A percentile compares a stretch with the other conserved stretches of the same genome.
Conservation (phyloP, 1,139 yeast species). For the Pneumocystis oryctolagi region DNA sequence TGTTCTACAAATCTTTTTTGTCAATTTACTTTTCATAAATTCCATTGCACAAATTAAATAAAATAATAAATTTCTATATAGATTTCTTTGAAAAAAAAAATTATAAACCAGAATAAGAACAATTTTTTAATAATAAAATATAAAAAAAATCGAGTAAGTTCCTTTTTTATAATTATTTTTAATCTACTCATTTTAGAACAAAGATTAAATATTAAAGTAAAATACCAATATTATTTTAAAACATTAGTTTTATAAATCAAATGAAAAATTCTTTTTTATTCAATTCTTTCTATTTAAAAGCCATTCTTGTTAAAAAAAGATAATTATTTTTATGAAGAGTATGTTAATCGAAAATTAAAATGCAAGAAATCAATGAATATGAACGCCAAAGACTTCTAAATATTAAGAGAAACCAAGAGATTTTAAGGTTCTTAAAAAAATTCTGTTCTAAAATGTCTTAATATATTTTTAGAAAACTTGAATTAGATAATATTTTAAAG, state of each 20-base stretch:
- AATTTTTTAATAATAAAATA: too few species aligned
- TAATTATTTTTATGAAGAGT: neutral
- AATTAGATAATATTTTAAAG: slow-evolving; percentile 1
- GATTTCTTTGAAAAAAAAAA: neutral
- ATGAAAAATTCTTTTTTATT: neutral
- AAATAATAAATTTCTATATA: neutral
- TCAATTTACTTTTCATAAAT: neutral
- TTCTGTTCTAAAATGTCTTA: slow-evolving; percentile 14
- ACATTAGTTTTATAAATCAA: neutral
- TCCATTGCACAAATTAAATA: neutral
- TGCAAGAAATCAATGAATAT: slow-evolving; percentile 29
- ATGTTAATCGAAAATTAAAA: neutral
- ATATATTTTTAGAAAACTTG: slow-evolving; percentile 1
- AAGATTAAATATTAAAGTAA: neutral
- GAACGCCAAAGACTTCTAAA: slow-evolving; percentile 55
- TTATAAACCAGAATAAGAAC: too few species aligned
- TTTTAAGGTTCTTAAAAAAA: slow-evolving; percentile 35
- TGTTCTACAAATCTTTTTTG: neutral
- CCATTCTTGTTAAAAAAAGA: neutral
- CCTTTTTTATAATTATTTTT: neutral
- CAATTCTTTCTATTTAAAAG: neutral
- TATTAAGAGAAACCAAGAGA: slow-evolving; percentile 40
- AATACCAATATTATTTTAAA: neutral
- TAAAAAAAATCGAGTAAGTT: neutral
- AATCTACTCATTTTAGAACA: neutral